Evolutionary conservation across 345 rosid species (phyloP), one percentile per base, ranked within the genome.

Genomic region (Salix koriyanagi): DNA sequence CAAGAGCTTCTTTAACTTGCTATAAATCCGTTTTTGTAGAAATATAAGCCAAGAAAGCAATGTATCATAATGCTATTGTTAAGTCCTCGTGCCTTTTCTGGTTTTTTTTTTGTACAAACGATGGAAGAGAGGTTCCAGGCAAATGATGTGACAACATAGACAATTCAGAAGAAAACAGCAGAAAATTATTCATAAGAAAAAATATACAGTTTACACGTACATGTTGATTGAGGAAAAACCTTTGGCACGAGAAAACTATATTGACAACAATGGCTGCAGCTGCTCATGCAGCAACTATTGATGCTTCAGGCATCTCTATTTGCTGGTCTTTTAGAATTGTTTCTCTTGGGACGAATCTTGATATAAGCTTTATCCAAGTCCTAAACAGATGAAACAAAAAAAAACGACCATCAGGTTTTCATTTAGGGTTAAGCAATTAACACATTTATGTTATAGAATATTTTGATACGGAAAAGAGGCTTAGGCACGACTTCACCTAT

Each of bases 281-380:
- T 37, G 52, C 71, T 58, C 70, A 68, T 66, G n/a, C 11, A n/a
- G 23, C 58, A 12, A 12, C 39, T 48, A 19, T 68, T 70, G 50
- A 26, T 26, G 52, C 46, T 72, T 71, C 42, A 83, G 4, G 76
- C 71, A 61, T 14, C 72, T 30, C 46, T 44, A 60, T 70, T 56
- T 12, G 74, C 79, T 71, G 61, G 83, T 70, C 65, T 87, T 75
- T 89, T 89, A 34, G 92, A 87, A 84, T 90, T 90, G 73, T 86
- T 46, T 46, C 52, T 90, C 84, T 85, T 89, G 65, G 79, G 90
- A 9, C 88, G 89, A 70, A 87, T 81, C 84, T 90, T 90, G 71
- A 77, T 79, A 32, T 86, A 84, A 68, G 88, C 88, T 41, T 85
- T 87, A 44, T 71, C 83, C 61, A 90, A 79, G 67, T 89, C 90